phyloP scores from a whole-genome alignment of 2,329 filamentous ascomycete genomes.

The Apiospora marii region DNA sequence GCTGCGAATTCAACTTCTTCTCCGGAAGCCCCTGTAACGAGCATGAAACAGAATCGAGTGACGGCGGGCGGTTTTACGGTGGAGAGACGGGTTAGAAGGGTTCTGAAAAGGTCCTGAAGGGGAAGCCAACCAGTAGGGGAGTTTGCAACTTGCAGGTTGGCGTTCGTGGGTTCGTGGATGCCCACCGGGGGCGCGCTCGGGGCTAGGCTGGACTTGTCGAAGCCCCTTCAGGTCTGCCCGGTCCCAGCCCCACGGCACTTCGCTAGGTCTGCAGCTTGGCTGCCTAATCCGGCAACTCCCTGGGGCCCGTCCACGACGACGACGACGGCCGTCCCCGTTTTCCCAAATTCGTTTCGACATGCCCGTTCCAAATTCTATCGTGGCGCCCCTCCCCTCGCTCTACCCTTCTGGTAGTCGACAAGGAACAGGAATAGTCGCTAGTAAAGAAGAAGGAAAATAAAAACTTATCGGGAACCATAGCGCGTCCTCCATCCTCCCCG shows the following conservation, averaged over 20 bases:
- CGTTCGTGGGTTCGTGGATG: not conserved
- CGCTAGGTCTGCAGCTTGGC: slow-evolving; percentile 27
- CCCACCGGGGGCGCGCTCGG: not conserved
- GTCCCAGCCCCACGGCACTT: slow-evolving; percentile 15
- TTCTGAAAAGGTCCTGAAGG: too few relatives aligned
- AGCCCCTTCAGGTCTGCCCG: slow-evolving; percentile 5
- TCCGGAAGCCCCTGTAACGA: not conserved
- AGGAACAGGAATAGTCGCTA: not conserved
- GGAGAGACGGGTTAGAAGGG: not conserved
- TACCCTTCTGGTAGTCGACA: not conserved
- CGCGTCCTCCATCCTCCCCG: not conserved
- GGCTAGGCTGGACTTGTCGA: not conserved
- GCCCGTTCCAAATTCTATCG: not conserved
- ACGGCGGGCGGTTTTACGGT: not conserved
- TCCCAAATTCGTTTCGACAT: not conserved
- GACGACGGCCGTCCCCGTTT: not conserved
- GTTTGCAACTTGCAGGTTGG: slow-evolving; percentile 20
- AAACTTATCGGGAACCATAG: not conserved
- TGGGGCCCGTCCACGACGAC: slow-evolving; percentile 1
- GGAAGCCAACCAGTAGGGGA: not conserved
- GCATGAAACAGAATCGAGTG: slow-evolving; percentile 7
- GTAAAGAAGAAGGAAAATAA: slow-evolving; percentile 1
- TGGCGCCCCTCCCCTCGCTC: not conserved
- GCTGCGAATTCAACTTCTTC: not conserved
- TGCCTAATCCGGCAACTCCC: slow-evolving; percentile 23